phyloP scores from a whole-genome alignment of 164 flowering plant species.

The Sedum album region DNA sequence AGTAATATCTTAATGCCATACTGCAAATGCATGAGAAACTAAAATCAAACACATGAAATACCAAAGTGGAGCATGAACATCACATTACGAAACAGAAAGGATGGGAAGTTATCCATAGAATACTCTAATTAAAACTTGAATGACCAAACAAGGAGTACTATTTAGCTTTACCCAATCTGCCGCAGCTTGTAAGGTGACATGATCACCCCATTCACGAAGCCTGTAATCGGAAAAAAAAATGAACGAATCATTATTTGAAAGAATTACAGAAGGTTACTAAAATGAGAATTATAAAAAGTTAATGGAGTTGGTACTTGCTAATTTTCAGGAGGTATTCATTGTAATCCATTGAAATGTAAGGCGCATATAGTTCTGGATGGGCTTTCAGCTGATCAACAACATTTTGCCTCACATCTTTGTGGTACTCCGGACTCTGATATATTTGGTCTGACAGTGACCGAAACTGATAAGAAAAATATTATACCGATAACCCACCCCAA shows the following conservation, averaged over 20 bases:
- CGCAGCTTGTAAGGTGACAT: slow-evolving; percentile 5
- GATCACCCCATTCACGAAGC: slow-evolving; percentile 1
- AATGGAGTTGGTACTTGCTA: background rate
- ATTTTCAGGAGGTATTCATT: slow-evolving; percentile 1
- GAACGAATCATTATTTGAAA: too few relatives aligned
- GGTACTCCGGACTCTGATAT: slow-evolving; percentile 1
- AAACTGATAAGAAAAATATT: slow-evolving; percentile 9
- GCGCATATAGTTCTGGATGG: background rate
- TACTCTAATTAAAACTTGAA: background rate
- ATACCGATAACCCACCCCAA: background rate
- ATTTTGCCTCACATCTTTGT: background rate
- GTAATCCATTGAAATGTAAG: background rate
- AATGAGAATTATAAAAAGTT: background rate
- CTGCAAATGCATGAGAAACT: background rate
- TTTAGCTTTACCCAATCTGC: background rate
- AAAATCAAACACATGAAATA: background rate
- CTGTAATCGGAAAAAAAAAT: background rate
- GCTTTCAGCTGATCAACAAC: slow-evolving; percentile 5
- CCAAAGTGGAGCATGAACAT: background rate
- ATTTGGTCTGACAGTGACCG: slow-evolving; percentile 1
- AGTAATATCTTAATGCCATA: background rate
- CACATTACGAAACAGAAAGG: background rate
- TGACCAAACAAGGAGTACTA: background rate
- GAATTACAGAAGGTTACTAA: background rate
- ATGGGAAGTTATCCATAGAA: background rate